A percentile compares a stretch with the other conserved stretches of the same genome.
phyloP scores from a whole-genome alignment of 306 rosid species.

The Vicia sativa region DNA sequence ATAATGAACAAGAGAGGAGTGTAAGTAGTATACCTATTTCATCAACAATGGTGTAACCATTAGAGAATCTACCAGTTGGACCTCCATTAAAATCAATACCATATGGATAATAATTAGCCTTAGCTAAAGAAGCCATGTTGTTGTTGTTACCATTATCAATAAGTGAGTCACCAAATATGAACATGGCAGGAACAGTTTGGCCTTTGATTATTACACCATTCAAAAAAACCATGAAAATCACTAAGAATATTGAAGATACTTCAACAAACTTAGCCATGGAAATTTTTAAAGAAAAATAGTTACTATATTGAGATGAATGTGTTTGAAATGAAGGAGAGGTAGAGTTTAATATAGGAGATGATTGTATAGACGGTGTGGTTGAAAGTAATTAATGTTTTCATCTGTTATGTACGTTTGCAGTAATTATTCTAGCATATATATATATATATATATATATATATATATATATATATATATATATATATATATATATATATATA shows the following conservation, averaged over 20 bases:
- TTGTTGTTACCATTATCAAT: constrained; percentile 96
- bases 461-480: too few relatives aligned
- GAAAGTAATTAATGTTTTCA: constrained; percentile 65
- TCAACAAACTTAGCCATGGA: constrained; percentile 48
- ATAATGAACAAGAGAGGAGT: not conserved
- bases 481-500: too few relatives aligned
- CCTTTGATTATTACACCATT: constrained; percentile 39
- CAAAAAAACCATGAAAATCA: constrained; percentile 33
- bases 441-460: too few relatives aligned
- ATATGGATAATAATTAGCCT: constrained; percentile 89
- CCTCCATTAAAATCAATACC: constrained; percentile 91
- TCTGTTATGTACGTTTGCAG: constrained; percentile 52
- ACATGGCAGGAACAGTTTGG: constrained; percentile 88
- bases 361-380: constrained; percentile 53
- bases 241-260: constrained; percentile 26
- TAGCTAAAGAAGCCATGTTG: constrained; percentile 79
- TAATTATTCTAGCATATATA: constrained; percentile 23
- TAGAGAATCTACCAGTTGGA: constrained; percentile 89
- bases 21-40: constrained; percentile 52
- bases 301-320: not conserved
- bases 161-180: constrained; percentile 90
- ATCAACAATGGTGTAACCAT: constrained; percentile 90
- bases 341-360: constrained; percentile 30
- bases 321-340: constrained; percentile 19
- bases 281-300: not conserved